phyloP scores from a whole-genome alignment of 2,329 filamentous ascomycete genomes.

The Rhynchosporium agropyri region DNA sequence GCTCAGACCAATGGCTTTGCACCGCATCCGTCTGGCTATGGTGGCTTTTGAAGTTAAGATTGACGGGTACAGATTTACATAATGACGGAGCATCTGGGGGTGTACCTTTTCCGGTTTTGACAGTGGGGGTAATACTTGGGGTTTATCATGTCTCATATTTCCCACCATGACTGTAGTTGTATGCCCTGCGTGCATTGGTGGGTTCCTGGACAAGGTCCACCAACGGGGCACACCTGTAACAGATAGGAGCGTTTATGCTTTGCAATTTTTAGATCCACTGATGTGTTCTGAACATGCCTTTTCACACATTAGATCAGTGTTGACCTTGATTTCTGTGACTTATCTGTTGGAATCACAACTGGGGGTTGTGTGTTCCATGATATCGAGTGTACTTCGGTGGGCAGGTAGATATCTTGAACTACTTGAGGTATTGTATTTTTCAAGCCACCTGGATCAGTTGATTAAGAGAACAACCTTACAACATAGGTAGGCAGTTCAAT shows the following conservation, averaged over 20 bases:
- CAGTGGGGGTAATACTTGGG: slow-evolving; percentile 30
- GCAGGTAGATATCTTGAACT: too few relatives aligned
- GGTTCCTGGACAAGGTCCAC: slow-evolving; percentile 23
- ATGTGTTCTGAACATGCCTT: slow-evolving; percentile 33
- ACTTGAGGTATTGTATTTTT: too few relatives aligned
- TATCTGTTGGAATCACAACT: neutral
- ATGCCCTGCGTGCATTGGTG: slow-evolving; percentile 35
- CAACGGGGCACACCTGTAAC: slow-evolving; percentile 36
- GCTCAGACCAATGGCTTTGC: slow-evolving; percentile 85
- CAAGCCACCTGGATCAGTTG: too few relatives aligned
- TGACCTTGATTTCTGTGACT: neutral
- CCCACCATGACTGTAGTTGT: slow-evolving; percentile 39
- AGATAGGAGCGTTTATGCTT: slow-evolving; percentile 38
- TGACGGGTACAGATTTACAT: slow-evolving; percentile 36
- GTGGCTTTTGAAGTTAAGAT: slow-evolving; percentile 49
- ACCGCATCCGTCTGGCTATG: slow-evolving; percentile 82
- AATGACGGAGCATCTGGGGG: slow-evolving; percentile 40
- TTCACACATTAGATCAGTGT: slow-evolving; percentile 18
- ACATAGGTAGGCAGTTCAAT: too few relatives aligned
- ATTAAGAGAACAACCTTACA: too few relatives aligned
- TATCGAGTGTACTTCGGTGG: too few relatives aligned
- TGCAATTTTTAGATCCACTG: slow-evolving; percentile 36
- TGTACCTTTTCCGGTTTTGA: slow-evolving; percentile 37
- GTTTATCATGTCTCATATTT: slow-evolving; percentile 34
- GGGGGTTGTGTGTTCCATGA: too few relatives aligned